Base-by-base conservation (phyloP, 148 eudicot genomes). In the Dianthus caryophyllus region DNA sequence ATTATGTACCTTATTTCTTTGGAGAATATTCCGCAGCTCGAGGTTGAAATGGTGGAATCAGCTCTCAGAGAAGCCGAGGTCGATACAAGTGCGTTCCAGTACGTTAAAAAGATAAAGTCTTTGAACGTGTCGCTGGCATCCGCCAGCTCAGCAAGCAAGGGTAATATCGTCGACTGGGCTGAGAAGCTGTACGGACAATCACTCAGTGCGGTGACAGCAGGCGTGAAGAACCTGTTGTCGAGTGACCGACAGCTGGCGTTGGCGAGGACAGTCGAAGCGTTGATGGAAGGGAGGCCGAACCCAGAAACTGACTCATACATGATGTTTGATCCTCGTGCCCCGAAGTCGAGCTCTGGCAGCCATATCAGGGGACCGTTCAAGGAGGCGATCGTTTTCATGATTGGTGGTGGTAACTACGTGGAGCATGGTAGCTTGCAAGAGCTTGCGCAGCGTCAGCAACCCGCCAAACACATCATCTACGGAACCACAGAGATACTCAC, bases 381-480 rank as follows among this genome's bases (percentile, higher is more conserved):
- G 78, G 98, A 93, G 79, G 95, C 92, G 67, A 86, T 93, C 54
- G 97, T 90, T n/a, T 93, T 93, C 71, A 88, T 93, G 98, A 83
- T 93, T 73, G 98, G 98, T 39, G 98, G 98, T 67, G 98, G 98
- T 47, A 93, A 93, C 73, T 93, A 90, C 57, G 80, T 93, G 67
- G 98, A 93, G 71, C 81, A 93, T 81, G 97, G 90, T 73, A 82
- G 95, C 71, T 78, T 93, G 80, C 98, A 89, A 67, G 97, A 84
- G 79, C 84, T 89, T 69, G 98, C 87, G 20, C 84, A 75, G 0
- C 81, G 76, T 46, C 96, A 83, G 55, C 93, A 85, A 78, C 93
- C 93, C 58, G 70, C 65, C 31, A 88, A 79, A 73, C 88, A 88
- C 69, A 80, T 88, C 21, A 81, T 91, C 1, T 91, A 91, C 67